Evolutionary conservation across 805 yeast species (phyloP), one percentile per base, ranked within the genome.

Genomic region (Cyberlindnera samutprakarnensis): DNA sequence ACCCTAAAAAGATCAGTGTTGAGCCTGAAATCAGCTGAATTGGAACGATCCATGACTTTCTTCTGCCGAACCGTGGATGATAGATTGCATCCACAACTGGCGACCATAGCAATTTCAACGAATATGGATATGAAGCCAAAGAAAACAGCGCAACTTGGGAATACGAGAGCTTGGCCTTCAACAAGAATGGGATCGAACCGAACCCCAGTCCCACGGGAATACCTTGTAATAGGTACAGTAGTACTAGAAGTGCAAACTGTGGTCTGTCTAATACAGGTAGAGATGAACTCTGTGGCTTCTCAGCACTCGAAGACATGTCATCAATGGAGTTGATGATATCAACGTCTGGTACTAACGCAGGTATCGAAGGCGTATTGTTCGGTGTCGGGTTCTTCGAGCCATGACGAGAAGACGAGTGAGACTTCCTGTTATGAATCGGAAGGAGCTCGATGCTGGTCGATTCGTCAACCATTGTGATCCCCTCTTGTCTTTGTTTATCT

Each of bases 131-230:
- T 4, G 96, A 77, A 0, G 97, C 96, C 41, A 92, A 62, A 3
- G 95, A 75, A 54, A 92, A 92, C 3, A 88, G 52, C 1, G 97
- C 98, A 7, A 92, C 83, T 48, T 88, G 94, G 0, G 95, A 76
- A 52, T 84, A 92, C 10, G 87, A 71, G 12, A 90, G 68, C 36
- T 81, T 76, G 4, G 90, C 72, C 53, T 92, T 92, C 36, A 92
- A 66, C 14, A 92, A 60, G 49, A 88, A 92, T 2, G 98, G 98
- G 9, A 92, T 70, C 2, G 95, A 78, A 2, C 98, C 98, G 62
- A 90, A 87, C 2, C 95, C 95, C 21, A 92, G 60, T 0, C 98
- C 98, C 11, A 88, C 94, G 0, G 98, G 98, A 6, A 92, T 76
- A n/a, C 98, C 98, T 54, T 92, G 98, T 6, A 88, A 67, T 30